Conservation (phyloP, 768 basidiomycete genomes). For the Calocybe indica region DNA sequence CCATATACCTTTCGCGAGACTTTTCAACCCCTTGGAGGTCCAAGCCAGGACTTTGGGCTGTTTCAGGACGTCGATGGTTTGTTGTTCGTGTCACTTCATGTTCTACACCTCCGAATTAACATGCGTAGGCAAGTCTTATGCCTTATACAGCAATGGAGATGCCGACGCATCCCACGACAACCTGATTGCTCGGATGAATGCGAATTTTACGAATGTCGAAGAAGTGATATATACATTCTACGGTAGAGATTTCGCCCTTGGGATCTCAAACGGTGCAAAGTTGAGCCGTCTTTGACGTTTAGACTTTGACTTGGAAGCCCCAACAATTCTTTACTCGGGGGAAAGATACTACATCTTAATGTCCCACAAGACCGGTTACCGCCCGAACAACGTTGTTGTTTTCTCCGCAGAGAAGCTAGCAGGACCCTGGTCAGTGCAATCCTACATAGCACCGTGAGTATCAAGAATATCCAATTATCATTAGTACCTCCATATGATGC, state of each 20-base stretch:
- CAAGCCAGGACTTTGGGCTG: slow-evolving; percentile 18
- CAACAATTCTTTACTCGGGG: slow-evolving; percentile 15
- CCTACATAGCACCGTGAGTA: slow-evolving; percentile 14
- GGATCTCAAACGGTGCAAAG: neutral
- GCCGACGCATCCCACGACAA: slow-evolving; percentile 16
- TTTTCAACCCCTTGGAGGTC: slow-evolving; percentile 15
- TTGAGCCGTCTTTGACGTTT: neutral
- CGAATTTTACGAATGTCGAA: slow-evolving; percentile 17
- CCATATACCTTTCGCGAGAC: slow-evolving; percentile 16
- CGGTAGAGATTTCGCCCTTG: slow-evolving; percentile 5
- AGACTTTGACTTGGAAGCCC: slow-evolving; percentile 19
- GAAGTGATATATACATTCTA: slow-evolving; percentile 18
- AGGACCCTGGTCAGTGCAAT: slow-evolving; percentile 17
- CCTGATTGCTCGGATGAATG: slow-evolving; percentile 15
- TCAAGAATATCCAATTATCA: neutral
- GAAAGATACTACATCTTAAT: slow-evolving; percentile 20
- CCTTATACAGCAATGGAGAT: slow-evolving; percentile 19
- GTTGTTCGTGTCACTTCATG: neutral
- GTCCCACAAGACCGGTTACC: slow-evolving; percentile 22
- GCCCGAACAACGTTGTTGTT: slow-evolving; percentile 18
- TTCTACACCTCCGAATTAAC: neutral
- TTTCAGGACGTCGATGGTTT: slow-evolving; percentile 15
- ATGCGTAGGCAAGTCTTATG: slow-evolving; percentile 11
- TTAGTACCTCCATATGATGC: no score
- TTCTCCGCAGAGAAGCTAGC: slow-evolving; percentile 16